These are phyloP conservation scores for Ceratobasidium sp. DNA, from an alignment of 1,284 basidiomycete species.

Conservation along the genomic window DNA sequence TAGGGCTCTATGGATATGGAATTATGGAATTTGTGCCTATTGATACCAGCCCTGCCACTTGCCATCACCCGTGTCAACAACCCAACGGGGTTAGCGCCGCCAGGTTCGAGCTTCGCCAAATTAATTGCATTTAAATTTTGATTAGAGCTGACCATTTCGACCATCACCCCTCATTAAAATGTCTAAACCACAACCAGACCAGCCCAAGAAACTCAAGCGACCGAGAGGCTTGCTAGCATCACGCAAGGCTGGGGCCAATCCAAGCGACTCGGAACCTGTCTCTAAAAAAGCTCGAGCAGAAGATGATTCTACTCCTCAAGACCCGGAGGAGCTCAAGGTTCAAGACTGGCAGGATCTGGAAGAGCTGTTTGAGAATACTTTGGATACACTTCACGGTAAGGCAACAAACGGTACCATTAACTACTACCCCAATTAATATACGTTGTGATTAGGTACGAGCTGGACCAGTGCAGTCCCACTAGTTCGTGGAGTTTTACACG, in stretches of 20 bases:
- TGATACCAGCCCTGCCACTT: too few species aligned
- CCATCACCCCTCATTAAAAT: not conserved
- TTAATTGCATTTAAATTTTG: slow-evolving; percentile 25
- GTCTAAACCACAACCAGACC: slow-evolving; percentile 1
- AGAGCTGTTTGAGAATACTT: slow-evolving; percentile 62
- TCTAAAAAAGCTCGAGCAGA: slow-evolving; percentile 12
- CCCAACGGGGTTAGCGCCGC: too few species aligned
- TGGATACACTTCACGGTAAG: slow-evolving; percentile 65
- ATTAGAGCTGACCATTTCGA: not conserved
- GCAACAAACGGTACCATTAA: slow-evolving; percentile 31
- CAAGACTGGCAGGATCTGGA: slow-evolving; percentile 72
- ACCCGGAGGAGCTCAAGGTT: slow-evolving; percentile 45
- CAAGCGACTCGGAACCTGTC: not conserved
- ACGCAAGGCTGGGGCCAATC: not conserved
- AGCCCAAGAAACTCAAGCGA: slow-evolving; percentile 15
- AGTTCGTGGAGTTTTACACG: slow-evolving; percentile 66
- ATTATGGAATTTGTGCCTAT: too few species aligned
- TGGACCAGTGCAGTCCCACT: slow-evolving; percentile 58
- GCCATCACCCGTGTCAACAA: too few species aligned
- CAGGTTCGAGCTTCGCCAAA: not conserved
- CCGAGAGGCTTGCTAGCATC: slow-evolving; percentile 27
- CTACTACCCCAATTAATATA: slow-evolving; percentile 21
- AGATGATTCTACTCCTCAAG: not conserved
- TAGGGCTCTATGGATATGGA: not conserved
- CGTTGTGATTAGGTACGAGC: slow-evolving; percentile 55